A percentile compares a stretch with the other conserved stretches of the same genome.
Evolutionary conservation across 2,329 filamentous ascomycete species (phyloP).

Genomic region (Calonectria crousiana): DNA sequence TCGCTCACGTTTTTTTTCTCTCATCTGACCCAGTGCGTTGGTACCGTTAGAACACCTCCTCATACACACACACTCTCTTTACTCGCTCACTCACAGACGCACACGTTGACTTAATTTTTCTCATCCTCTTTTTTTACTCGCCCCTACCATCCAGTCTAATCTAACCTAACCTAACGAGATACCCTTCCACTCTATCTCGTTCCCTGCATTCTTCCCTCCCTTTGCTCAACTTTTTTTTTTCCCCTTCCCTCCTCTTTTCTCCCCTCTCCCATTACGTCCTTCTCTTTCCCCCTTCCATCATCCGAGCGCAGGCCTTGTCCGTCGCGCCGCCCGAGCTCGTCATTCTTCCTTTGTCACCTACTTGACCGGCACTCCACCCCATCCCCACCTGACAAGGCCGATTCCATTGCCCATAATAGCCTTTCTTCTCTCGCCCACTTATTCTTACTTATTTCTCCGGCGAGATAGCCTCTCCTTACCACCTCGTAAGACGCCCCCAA

Average conservation of each 20-base stretch:
- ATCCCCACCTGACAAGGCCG: constrained; percentile 24
- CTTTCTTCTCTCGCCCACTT: constrained; percentile 28
- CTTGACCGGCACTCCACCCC: constrained; percentile 29
- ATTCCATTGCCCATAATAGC: constrained; percentile 34
- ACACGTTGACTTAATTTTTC: constrained; percentile 11
- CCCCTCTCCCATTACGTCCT: not conserved
- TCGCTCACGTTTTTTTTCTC: constrained; percentile 3
- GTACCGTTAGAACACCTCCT: constrained; percentile 14
- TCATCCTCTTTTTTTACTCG: constrained; percentile 18
- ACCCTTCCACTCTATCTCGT: constrained; percentile 9
- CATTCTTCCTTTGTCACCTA: constrained; percentile 26
- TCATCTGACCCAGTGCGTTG: constrained; percentile 21
- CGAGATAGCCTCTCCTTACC: constrained; percentile 15
- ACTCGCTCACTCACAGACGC: constrained; percentile 21
- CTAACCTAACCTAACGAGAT: constrained; percentile 15
- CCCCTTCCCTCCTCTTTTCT: not conserved
- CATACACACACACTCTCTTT: constrained; percentile 2
- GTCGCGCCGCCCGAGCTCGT: not conserved
- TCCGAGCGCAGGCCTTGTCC: constrained; percentile 1
- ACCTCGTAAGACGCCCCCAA: not conserved
- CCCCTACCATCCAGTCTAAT: constrained; percentile 20
- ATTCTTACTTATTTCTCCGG: not conserved
- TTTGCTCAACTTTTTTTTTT: constrained; percentile 20
- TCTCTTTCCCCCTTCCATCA: not conserved
- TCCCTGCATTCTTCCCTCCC: constrained; percentile 12